Evolutionary conservation across 108 stramenopile species (phyloP).

Genomic region (Skeletonema marinoi): DNA sequence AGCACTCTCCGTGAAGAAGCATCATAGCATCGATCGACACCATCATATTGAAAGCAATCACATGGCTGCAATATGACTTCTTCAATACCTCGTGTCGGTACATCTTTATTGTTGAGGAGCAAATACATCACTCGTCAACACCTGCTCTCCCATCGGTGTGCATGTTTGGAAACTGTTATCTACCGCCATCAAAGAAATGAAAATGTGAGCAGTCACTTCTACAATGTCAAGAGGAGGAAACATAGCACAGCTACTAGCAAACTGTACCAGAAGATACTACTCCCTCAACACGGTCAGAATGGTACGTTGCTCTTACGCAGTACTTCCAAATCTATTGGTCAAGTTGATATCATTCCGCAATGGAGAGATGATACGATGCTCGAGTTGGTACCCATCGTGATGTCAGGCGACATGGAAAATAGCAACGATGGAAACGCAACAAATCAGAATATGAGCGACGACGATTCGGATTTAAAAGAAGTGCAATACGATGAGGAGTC

Average conservation of each 20-base stretch:
- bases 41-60: too few relatives aligned
- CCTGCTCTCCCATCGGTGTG: background rate
- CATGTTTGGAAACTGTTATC: background rate
- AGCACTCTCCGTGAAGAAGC: too few relatives aligned
- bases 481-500: background rate
- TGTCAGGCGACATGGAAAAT: background rate
- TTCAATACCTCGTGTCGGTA: background rate
- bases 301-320: conserved; percentile 34
- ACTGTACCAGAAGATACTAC: background rate
- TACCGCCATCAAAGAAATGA: background rate
- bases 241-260: background rate
- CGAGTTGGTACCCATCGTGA: conserved; percentile 12
- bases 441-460: background rate
- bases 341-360: conserved; percentile 33
- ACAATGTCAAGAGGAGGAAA: background rate
- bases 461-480: background rate
- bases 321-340: conserved; percentile 1
- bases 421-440: background rate
- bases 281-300: conserved; percentile 37
- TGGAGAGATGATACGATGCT: conserved; percentile 40
- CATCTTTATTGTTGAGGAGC: background rate
- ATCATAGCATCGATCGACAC: too few relatives aligned
- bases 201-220: background rate
- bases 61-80: background rate
- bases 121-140: background rate